phyloP scores from a whole-genome alignment of 768 basidiomycete species.

The Tephrocybe sp. region DNA sequence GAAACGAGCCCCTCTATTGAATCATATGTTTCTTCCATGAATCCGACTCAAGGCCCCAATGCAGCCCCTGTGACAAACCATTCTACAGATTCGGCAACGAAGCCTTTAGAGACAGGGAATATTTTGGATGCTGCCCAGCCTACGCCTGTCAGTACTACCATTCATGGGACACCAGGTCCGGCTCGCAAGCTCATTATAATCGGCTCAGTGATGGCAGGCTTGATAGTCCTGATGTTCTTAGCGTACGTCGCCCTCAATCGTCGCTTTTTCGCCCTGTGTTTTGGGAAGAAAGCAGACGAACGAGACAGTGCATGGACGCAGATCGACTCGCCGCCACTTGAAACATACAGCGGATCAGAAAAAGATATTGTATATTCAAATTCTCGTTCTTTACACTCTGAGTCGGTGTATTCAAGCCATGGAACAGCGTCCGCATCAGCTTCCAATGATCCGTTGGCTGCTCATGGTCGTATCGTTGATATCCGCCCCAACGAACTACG shows the following conservation, averaged over 20 bases:
- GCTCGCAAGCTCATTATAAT: constrained; percentile 16
- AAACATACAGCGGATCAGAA: constrained; percentile 5
- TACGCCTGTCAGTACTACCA: neutral
- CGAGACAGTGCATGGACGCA: constrained; percentile 6
- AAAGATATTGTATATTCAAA: constrained; percentile 9
- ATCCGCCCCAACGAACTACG: constrained; percentile 25
- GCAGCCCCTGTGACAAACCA: neutral
- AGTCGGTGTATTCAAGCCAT: constrained; percentile 6
- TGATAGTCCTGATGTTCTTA: constrained; percentile 14
- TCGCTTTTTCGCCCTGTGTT: constrained; percentile 6
- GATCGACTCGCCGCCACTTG: constrained; percentile 13
- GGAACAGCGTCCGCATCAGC: neutral
- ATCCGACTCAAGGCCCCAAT: neutral
- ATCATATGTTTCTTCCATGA: neutral
- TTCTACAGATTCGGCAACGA: neutral
- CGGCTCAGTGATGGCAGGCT: constrained; percentile 14
- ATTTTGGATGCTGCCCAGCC: neutral
- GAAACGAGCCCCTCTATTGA: too few relatives aligned
- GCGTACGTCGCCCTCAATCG: constrained; percentile 11
- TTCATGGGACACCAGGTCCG: neutral
- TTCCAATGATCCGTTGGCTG: neutral
- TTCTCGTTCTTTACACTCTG: constrained; percentile 2
- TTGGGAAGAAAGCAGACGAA: constrained; percentile 6
- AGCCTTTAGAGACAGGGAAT: neutral
- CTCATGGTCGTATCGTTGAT: constrained; percentile 18